A percentile compares a stretch with the other conserved stretches of the same genome.
phyloP scores from a whole-genome alignment of 192 early-diverging fungal species.

The Linnemannia hyalina region DNA sequence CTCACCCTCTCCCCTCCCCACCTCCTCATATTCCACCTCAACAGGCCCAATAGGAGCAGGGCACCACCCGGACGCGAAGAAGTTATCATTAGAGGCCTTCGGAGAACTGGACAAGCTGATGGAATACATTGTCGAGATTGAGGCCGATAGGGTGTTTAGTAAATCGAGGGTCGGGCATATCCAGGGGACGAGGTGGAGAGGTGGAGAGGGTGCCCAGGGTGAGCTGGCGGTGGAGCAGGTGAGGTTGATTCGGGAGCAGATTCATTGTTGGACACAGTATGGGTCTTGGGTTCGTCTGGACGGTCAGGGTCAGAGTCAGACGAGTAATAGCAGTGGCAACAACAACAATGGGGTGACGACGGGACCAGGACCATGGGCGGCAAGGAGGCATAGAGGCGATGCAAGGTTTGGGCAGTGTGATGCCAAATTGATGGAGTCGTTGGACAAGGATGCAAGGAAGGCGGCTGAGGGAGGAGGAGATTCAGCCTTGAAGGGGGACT shows the following conservation, averaged over 20 bases:
- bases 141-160: constrained; percentile 19
- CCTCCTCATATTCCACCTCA: neutral
- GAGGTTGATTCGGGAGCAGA: constrained; percentile 38
- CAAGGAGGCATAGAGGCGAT: constrained; percentile 22
- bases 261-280: constrained; percentile 40
- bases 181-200: constrained; percentile 11
- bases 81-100: neutral
- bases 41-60: neutral
- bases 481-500: neutral
- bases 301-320: neutral
- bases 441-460: constrained; percentile 7
- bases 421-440: constrained; percentile 12
- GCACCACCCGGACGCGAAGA: neutral
- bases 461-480: neutral
- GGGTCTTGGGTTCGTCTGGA: constrained; percentile 38
- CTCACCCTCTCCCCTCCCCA: neutral
- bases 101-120: constrained; percentile 19
- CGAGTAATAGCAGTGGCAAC: neutral
- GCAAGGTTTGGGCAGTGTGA: constrained; percentile 18
- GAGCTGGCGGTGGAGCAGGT: neutral
- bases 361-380: neutral
- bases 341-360: neutral
- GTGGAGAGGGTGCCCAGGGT: neutral
- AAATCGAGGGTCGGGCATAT: neutral
- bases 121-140: constrained; percentile 5